Evolutionary conservation across 192 early-diverging fungal genomes (phyloP).

Genomic region (Backusella liffmaniae): DNA sequence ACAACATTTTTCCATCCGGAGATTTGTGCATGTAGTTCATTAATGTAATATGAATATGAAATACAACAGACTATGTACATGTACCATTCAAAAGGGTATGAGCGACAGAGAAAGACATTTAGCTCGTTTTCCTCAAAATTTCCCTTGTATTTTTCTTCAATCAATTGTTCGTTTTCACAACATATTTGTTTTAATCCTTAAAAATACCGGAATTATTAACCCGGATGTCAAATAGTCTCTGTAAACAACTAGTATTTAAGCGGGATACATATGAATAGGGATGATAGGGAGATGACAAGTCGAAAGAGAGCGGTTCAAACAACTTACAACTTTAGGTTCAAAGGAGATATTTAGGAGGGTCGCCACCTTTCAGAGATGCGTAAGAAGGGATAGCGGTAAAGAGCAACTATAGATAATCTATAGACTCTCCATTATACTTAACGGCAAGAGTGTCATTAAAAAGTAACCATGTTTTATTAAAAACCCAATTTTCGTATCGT

Average conservation of each 20-base stretch:
- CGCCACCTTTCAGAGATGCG: background rate
- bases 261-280: background rate
- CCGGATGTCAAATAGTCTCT: background rate
- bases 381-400: background rate
- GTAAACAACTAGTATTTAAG: background rate
- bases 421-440: background rate
- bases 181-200: background rate
- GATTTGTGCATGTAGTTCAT: background rate
- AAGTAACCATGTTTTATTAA: background rate
- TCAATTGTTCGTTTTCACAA: background rate
- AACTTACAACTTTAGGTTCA: constrained; percentile 1
- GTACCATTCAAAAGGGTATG: background rate
- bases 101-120: background rate
- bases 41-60: background rate
- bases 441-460: background rate
- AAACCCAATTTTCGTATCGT: too few species aligned
- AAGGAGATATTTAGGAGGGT: background rate
- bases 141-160: background rate
- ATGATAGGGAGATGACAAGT: background rate
- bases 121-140: background rate
- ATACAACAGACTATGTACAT: background rate
- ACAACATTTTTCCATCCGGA: background rate
- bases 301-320: background rate
- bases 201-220: background rate
- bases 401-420: background rate